A percentile compares a stretch with the other conserved stretches of the same genome.
These are phyloP conservation scores for Sporothrix variecibatus DNA, from an alignment of 2,329 filamentous ascomycete genomes.

Conservation along the genomic window DNA sequence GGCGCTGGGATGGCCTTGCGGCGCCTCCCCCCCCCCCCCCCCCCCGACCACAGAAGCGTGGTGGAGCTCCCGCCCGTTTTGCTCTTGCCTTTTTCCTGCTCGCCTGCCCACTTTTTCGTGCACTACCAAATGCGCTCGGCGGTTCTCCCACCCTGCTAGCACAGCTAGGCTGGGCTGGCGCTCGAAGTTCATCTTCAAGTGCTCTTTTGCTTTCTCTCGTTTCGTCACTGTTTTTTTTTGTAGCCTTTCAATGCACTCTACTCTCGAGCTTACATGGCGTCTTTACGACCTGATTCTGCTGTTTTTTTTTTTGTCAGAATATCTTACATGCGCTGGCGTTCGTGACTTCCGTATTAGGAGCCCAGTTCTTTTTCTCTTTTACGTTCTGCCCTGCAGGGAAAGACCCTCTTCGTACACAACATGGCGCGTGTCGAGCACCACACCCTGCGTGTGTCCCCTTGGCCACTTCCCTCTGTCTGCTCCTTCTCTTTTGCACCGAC, in stretches of 20 bases:
- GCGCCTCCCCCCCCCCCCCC: not conserved
- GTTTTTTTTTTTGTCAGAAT: not conserved
- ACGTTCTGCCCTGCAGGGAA: not conserved
- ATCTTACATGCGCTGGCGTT: not conserved
- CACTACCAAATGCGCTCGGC: constrained; percentile 6
- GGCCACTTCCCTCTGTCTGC: not conserved
- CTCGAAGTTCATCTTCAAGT: not conserved
- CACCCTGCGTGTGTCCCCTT: not conserved
- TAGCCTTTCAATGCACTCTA: not conserved
- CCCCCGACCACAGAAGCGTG: not conserved
- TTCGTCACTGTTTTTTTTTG: not conserved
- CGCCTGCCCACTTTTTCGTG: not conserved
- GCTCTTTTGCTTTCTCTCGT: not conserved
- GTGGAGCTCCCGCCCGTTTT: not conserved
- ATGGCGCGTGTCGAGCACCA: not conserved
- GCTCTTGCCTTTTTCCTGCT: not conserved
- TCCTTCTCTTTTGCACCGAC: not conserved
- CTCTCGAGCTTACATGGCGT: not conserved
- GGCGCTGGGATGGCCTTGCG: not conserved
- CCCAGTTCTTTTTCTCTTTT: not conserved
- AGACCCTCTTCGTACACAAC: not conserved
- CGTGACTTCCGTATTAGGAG: constrained; percentile 1
- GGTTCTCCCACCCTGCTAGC: constrained; percentile 8
- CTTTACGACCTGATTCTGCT: not conserved
- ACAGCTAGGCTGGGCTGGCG: not conserved